These are phyloP conservation scores for Penicillium argentinense DNA, from an alignment of 495 filamentous ascomycete species.

Conservation along the genomic window DNA sequence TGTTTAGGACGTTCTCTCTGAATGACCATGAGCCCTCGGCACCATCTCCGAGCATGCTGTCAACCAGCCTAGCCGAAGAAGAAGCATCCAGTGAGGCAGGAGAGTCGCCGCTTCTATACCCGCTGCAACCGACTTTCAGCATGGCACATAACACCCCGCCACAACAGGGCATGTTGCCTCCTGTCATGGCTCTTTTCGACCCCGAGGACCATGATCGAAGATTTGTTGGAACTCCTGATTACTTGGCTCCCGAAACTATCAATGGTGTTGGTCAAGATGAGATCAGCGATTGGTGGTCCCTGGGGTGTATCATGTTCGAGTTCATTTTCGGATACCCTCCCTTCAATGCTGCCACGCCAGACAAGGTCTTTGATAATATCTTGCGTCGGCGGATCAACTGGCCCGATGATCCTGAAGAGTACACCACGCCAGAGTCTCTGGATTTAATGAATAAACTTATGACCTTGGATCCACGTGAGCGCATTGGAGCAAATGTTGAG, in stretches of 20 bases:
- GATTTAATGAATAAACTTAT: slow-evolving; percentile 92
- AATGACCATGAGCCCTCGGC: slow-evolving; percentile 54
- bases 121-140: slow-evolving; percentile 60
- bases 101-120: slow-evolving; percentile 69
- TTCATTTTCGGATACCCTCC: slow-evolving; percentile 91
- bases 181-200: slow-evolving; percentile 94
- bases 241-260: slow-evolving; percentile 95
- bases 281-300: slow-evolving; percentile 98
- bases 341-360: slow-evolving; percentile 87
- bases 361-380: slow-evolving; percentile 96
- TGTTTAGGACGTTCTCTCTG: slow-evolving; percentile 82
- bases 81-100: slow-evolving; percentile 65
- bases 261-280: slow-evolving; percentile 93
- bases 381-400: slow-evolving; percentile 84
- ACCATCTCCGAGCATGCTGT: slow-evolving; percentile 37
- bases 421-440: slow-evolving; percentile 79
- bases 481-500: slow-evolving; percentile 79
- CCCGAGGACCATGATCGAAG: slow-evolving; percentile 89
- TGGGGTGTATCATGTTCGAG: slow-evolving; percentile 96
- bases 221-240: slow-evolving; percentile 97
- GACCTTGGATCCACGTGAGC: slow-evolving; percentile 72
- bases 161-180: slow-evolving; percentile 80
- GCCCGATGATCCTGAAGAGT: slow-evolving; percentile 70
- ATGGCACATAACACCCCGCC: slow-evolving; percentile 62
- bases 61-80: slow-evolving; percentile 60